Evolutionary conservation across 73 alveolate species (phyloP).

Genomic region (Paramecium caudatum): DNA sequence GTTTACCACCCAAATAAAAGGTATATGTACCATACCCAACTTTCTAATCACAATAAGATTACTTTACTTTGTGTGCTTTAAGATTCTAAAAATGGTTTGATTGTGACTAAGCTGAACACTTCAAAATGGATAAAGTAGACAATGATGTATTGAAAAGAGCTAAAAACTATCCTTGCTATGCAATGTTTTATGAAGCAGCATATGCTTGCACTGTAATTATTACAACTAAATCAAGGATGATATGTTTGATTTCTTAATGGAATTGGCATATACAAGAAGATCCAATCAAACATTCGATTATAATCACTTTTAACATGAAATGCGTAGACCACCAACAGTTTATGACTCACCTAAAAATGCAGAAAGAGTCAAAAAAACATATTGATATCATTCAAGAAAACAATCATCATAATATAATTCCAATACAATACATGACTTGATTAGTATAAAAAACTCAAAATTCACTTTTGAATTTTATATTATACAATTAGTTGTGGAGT

Average conservation of each 20-base stretch:
- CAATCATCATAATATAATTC: no score
- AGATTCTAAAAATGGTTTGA: constrained; percentile 78
- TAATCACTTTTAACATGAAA: constrained; percentile 71
- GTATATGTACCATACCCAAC: constrained; percentile 73
- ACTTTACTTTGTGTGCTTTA: constrained; percentile 71
- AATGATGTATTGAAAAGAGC: constrained; percentile 68
- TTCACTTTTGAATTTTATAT: constrained; percentile 46
- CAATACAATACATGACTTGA: neutral
- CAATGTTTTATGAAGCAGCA: constrained; percentile 73
- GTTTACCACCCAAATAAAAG: constrained; percentile 69
- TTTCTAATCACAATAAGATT: constrained; percentile 73
- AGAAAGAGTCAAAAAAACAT: constrained; percentile 69
- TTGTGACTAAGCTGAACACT: constrained; percentile 76
- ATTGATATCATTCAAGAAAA: constrained; percentile 53
- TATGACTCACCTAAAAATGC: constrained; percentile 78
- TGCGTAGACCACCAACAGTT: constrained; percentile 74
- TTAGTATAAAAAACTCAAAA: constrained; percentile 55
- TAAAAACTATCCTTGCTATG: constrained; percentile 76
- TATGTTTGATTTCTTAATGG: constrained; percentile 78
- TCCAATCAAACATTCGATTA: constrained; percentile 71
- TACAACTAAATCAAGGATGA: constrained; percentile 49
- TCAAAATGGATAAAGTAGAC: constrained; percentile 64
- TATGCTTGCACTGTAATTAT: constrained; percentile 72
- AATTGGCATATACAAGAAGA: constrained; percentile 78
- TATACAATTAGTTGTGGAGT: constrained; percentile 52